These are phyloP conservation scores for Coemansia sp. DNA, from an alignment of 192 early-diverging fungal species.

Conservation along the genomic window DNA sequence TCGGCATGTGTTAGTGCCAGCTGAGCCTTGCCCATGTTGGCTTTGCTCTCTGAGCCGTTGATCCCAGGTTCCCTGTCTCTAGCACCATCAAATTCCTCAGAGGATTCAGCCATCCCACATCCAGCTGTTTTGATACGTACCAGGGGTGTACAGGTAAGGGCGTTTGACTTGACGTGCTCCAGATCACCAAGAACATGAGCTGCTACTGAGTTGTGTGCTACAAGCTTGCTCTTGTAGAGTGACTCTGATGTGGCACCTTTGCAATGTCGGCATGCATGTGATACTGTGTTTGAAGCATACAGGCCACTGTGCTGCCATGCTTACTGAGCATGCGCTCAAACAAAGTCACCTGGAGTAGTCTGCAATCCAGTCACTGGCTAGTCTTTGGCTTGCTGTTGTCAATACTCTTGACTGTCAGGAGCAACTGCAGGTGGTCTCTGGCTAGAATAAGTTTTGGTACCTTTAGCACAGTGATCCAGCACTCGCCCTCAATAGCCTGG, in stretches of 20 bases:
- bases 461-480: conserved; percentile 84
- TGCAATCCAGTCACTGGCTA: background rate
- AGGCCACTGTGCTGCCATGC: conserved; percentile 63
- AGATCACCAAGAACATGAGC: conserved; percentile 69
- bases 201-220: conserved; percentile 66
- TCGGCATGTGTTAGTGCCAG: conserved; percentile 66
- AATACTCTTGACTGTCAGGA: conserved; percentile 78
- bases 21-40: conserved; percentile 72
- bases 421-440: conserved; percentile 87
- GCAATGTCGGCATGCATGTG: conserved; percentile 86
- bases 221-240: conserved; percentile 75
- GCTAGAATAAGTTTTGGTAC: conserved; percentile 78
- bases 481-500: conserved; percentile 84
- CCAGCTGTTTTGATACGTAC: conserved; percentile 71
- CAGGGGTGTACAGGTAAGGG: conserved; percentile 64
- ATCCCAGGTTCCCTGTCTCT: conserved; percentile 16
- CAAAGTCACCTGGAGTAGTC: conserved; percentile 48
- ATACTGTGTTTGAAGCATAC: conserved; percentile 83
- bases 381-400: background rate
- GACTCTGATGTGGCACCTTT: conserved; percentile 65
- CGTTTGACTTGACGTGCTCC: conserved; percentile 59
- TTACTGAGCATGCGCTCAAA: conserved; percentile 77
- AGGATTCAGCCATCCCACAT: background rate
- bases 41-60: conserved; percentile 44
- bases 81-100: background rate